A percentile compares a stretch with the other conserved stretches of the same genome.
Conservation (phyloP, 805 yeast genomes). For the Pichia membranifaciens region DNA sequence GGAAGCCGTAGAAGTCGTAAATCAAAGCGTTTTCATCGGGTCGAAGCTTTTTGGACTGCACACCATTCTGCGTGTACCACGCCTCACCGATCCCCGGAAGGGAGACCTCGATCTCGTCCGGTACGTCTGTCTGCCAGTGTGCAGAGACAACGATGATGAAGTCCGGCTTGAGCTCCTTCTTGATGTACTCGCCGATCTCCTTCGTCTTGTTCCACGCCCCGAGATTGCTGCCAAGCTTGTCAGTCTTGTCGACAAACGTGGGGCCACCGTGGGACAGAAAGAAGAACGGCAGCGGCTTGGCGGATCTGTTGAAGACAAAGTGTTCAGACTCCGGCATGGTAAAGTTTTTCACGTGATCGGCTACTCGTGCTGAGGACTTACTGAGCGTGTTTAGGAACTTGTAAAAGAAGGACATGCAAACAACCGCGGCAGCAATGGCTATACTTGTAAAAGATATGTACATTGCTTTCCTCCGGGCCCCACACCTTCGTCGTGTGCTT, state of each 20-base stretch:
- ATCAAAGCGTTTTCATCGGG: constrained; percentile 47
- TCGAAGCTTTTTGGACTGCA: constrained; percentile 17
- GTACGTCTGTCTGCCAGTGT: constrained; percentile 59
- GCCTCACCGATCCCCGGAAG: constrained; percentile 32
- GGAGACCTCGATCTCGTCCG: constrained; percentile 43
- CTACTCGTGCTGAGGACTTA: constrained; percentile 4
- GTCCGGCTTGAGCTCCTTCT: constrained; percentile 50
- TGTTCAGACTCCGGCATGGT: constrained; percentile 16
- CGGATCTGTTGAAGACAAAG: constrained; percentile 18
- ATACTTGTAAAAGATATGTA: constrained; percentile 5
- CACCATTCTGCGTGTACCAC: constrained; percentile 15
- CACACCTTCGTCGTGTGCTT: too few relatives aligned
- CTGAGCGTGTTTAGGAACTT: constrained; percentile 8
- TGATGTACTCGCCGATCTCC: constrained; percentile 47
- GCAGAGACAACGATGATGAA: constrained; percentile 65
- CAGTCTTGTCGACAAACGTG: constrained; percentile 57
- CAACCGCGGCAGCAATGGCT: constrained; percentile 8
- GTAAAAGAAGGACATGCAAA: constrained; percentile 17
- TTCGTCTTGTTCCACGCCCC: constrained; percentile 56
- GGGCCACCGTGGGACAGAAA: constrained; percentile 86
- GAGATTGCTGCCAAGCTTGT: constrained; percentile 41
- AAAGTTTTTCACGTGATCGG: constrained; percentile 10
- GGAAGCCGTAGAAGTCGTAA: constrained; percentile 76
- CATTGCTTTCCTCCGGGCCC: too few relatives aligned
- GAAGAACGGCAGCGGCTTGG: constrained; percentile 44